Evolutionary conservation across 352 stramenopile genomes (phyloP), one percentile per base, ranked within the genome.

Genomic region (Phytophthora pini): DNA sequence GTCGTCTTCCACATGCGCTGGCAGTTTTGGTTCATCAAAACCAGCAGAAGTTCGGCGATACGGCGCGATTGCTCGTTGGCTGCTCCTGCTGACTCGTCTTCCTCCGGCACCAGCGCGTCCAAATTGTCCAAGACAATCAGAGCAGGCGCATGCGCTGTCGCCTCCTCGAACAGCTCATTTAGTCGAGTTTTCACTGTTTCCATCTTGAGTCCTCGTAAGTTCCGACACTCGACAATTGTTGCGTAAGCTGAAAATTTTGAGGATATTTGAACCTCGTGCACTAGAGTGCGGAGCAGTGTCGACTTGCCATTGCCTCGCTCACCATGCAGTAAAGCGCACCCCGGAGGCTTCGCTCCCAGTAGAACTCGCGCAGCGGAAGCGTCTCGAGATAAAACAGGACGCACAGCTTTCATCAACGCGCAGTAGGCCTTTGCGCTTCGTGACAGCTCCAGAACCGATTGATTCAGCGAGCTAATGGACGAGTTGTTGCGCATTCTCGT

Each of bases 181-280:
- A 97, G 38, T 15, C 77, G 77, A n/a, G 64, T 54, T 63, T 95
- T 93, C 8, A 96, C 87, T 12, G 73, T 77, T 24, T 94, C 80
- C 89, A 96, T 97, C 67, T 95, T 96, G n/a, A 90, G 63, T 9
- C 89, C 89, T 27, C 87, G 80, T 48, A 96, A 70, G 40, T 82
- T 81, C 7, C 87, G 75, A 51, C 89, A 96, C 2, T 92, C 76
- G 1, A 94, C 66, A 13, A 72, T 70, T 27, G 87, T 66, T 26
- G 76, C 82, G 15, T 76, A 70, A 15, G 73, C 80, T 44, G 82
- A 68, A 40, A 74, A 79, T 13, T 70, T 64, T 7, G 61, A 59
- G 32, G 76, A 75, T 2, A 44, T 55, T 39, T 68, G 39, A 20
- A 88, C 26, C 26, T 87, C 57, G 11, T 85, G 55, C 4, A 73